Evolutionary conservation across 2,329 filamentous ascomycete species (phyloP), one percentile per base, ranked within the genome.

Genomic region (Trichoderma koningiopsis): DNA sequence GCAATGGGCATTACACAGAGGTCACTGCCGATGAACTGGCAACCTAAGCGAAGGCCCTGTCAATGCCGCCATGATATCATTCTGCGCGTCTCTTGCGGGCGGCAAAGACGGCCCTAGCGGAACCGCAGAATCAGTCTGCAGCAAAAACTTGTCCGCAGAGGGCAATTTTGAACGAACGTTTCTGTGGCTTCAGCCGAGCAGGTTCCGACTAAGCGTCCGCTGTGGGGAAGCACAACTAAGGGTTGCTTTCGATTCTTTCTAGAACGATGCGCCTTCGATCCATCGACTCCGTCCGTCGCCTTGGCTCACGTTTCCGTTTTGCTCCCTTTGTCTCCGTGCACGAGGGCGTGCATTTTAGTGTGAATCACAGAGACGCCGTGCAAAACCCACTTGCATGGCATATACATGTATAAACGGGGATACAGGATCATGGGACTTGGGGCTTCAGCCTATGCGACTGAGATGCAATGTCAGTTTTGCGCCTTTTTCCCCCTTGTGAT

Each of bases 261-360:
- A 63, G 67, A 69, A 69, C 22, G 59, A 29, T 52, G 67, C n/a
- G n/a, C n/a, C n/a, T n/a, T n/a, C n/a, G n/a, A n/a, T n/a, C 19
- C 61, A n/a, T 22, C 19, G 43, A 22, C 19, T 47, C n/a, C n/a
- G n/a, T 47, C 22, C 5, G n/a, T 40, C 16, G 37, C 43, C 43
- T 47, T 47, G 5, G 16, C 8, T 52, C 47, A n/a, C 7, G 27
- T 13, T 29, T 56, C 35, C 7, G 13, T n/a, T 8, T n/a, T 49
- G 53, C 58, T 58, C 58, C 57, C 58, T 66, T 58, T 37, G 63
- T 35, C 62, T 57, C 52, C 43, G 49, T 64, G 49, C 61, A 43
- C 16, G 40, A 40, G 33, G 49, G 33, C 24, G 40, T 31, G 52
- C 47, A 11, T 49, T 49, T 49, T 49, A 43, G 40, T 43, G 40